Evolutionary conservation across 2,329 filamentous ascomycete genomes (phyloP).

Genomic region (Plectosphaerella sp.): DNA sequence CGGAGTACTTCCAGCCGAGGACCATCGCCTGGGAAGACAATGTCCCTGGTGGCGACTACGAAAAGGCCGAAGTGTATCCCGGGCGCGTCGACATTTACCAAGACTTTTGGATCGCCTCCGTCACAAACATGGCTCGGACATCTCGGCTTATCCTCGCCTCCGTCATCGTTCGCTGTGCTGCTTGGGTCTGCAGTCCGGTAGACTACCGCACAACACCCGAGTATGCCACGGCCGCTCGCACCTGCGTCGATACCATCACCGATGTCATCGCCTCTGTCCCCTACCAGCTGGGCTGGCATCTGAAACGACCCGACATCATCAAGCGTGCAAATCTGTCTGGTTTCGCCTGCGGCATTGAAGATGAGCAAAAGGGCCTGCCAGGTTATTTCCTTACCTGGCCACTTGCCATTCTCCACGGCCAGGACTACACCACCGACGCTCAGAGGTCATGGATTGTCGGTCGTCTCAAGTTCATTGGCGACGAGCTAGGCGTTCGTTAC

Average conservation of each 20-base stretch:
- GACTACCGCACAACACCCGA: conserved; percentile 61
- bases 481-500: conserved; percentile 54
- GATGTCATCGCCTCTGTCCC: conserved; percentile 60
- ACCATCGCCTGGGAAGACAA: conserved; percentile 55
- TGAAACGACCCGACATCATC: conserved; percentile 36
- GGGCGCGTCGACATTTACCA: conserved; percentile 56
- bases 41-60: conserved; percentile 46
- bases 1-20: conserved; percentile 44
- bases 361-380: conserved; percentile 47
- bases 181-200: conserved; percentile 55
- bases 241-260: conserved; percentile 47
- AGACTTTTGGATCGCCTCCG: conserved; percentile 54
- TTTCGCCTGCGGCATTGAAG: conserved; percentile 46
- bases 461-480: conserved; percentile 48
- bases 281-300: conserved; percentile 56
- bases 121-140: conserved; percentile 52
- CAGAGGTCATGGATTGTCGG: conserved; percentile 53
- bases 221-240: conserved; percentile 50
- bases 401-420: conserved; percentile 45
- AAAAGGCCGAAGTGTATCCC: conserved; percentile 52
- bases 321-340: conserved; percentile 33
- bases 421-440: conserved; percentile 56
- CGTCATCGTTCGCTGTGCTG: conserved; percentile 53
- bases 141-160: conserved; percentile 51
- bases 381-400: conserved; percentile 59